Base-by-base conservation (phyloP, 83 land plant genomes). In the Isoetes engelmannii region DNA sequence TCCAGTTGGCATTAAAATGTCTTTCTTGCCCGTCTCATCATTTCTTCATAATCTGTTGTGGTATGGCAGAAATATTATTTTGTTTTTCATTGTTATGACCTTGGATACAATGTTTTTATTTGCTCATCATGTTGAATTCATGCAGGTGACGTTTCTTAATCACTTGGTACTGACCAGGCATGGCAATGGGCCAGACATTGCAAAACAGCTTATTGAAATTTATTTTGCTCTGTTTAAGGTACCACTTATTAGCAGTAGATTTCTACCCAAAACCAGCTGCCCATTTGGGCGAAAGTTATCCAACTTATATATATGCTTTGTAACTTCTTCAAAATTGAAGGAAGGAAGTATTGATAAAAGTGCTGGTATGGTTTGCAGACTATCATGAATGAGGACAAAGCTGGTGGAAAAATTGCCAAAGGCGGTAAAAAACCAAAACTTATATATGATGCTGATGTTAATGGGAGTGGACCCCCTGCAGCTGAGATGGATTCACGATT, bases 191-290 rank as follows among this genome's bases (percentile, higher is more conserved):
- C 94, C 99, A 44, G 82, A 72, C 63, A 63, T 88, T 68, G 99
- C 94, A 55, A 88, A 81, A 72, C 90, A 84, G 21, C 80, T 91
- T 60, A 82, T 94, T 51, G 93, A 91, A 68, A 78, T 91, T n/a
- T 94, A 94, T 65, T 91, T 94, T 83, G 90, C 92, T 45, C 80
- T 94, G 7, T 94, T 91, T 64, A 88, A 85, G 93, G 97, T 85
- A 74, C 49, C 37, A 18, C 46, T 13, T 17, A 43, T 68, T 64
- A 87, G 90, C 83, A 82, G 17, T 57, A 84, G 49, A 78, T 82
- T 9, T 72, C 81, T 15, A 53, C 55, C 55, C 13, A 53, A 13
- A 53, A 13, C 15, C 55, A 12, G 15, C 15, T 13, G n/a, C n/a
- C n/a, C n/a, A n/a, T n/a, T n/a, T n/a, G n/a, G n/a, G n/a, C n/a